Evolutionary conservation across 2,329 filamentous ascomycete genomes (phyloP).

Genomic region (Aureobasidium sp.): DNA sequence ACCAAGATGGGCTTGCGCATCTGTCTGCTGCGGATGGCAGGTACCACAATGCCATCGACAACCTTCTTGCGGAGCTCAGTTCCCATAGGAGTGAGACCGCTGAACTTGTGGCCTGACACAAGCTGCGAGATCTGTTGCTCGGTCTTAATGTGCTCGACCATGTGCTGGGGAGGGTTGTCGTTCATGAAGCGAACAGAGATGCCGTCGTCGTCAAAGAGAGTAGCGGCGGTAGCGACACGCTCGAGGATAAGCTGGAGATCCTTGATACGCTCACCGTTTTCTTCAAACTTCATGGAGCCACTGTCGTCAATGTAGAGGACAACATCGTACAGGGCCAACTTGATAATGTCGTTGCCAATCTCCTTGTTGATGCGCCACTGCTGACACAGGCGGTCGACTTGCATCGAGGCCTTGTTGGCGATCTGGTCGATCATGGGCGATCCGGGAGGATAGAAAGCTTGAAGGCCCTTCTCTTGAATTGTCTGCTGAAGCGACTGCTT

Average conservation of each 20-base stretch:
- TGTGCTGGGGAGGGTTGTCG: constrained; percentile 42
- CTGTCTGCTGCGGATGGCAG: constrained; percentile 44
- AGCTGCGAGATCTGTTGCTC: constrained; percentile 54
- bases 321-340: constrained; percentile 56
- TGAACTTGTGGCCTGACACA: constrained; percentile 54
- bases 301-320: constrained; percentile 62
- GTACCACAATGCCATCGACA: constrained; percentile 53
- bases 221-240: constrained; percentile 57
- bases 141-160: constrained; percentile 48
- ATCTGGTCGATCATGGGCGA: constrained; percentile 46
- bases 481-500: constrained; percentile 49
- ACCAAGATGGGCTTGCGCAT: constrained; percentile 58
- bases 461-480: constrained; percentile 55
- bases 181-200: constrained; percentile 67
- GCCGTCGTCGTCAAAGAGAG: constrained; percentile 63
- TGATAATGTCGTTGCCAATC: constrained; percentile 57
- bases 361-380: constrained; percentile 53
- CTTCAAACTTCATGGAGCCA: constrained; percentile 63
- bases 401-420: constrained; percentile 41
- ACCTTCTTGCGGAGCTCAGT: constrained; percentile 57
- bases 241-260: constrained; percentile 59
- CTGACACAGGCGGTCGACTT: constrained; percentile 50
- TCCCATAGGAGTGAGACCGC: constrained; percentile 61
- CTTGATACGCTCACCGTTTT: constrained; percentile 59
- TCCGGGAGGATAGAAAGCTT: constrained; percentile 52